Percentiles rank a stretch among this genome's conserved stretches.
Evolutionary conservation across 371 early-diverging fungal species (phyloP).

Genomic region (Mortierella sp.): DNA sequence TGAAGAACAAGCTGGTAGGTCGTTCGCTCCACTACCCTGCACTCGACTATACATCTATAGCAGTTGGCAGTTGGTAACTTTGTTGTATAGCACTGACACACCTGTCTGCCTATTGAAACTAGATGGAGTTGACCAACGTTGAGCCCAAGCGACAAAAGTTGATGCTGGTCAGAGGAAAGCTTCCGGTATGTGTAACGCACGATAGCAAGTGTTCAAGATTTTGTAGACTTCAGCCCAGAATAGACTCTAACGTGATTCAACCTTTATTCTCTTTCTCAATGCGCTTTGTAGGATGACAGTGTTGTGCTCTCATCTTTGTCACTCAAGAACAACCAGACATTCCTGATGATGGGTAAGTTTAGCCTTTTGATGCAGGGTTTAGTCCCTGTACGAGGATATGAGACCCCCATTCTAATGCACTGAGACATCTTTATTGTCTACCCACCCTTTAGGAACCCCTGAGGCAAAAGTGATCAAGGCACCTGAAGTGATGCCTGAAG

Average conservation of each 20-base stretch:
- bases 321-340: conserved; percentile 60
- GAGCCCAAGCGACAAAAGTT: conserved; percentile 71
- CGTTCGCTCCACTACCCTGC: background rate
- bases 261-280: background rate
- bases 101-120: background rate
- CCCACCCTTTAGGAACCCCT: conserved; percentile 48
- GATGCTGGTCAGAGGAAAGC: conserved; percentile 68
- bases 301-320: conserved; percentile 59
- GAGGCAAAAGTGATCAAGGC: conserved; percentile 61
- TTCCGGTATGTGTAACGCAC: conserved; percentile 58
- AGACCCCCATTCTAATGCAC: background rate
- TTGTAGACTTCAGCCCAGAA: background rate
- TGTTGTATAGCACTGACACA: background rate
- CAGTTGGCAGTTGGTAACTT: background rate
- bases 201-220: background rate
- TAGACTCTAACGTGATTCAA: background rate
- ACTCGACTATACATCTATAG: background rate
- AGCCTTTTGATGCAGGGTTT: background rate
- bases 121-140: conserved; percentile 67
- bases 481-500: conserved; percentile 64
- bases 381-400: background rate
- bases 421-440: background rate
- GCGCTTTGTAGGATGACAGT: conserved; percentile 54
- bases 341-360: conserved; percentile 68
- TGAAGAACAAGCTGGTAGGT: conserved; percentile 54